Base-by-base conservation (phyloP, 1,284 basidiomycete genomes). In the Cryptococcus deneoformans region DNA sequence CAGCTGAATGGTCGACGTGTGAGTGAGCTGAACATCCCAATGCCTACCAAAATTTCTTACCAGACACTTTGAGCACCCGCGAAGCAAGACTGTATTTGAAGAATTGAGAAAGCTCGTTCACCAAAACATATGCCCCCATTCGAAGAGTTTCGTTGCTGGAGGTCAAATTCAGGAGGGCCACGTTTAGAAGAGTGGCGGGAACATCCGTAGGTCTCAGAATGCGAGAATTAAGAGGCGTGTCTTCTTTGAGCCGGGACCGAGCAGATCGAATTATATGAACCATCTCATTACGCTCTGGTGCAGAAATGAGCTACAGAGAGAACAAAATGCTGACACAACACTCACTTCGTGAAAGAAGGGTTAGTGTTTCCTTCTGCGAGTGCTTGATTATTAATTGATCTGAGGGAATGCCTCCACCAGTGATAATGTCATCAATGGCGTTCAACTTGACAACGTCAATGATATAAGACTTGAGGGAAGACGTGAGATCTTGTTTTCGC, bases 371-470 rank as follows among this genome's bases (percentile, higher is more conserved):
- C 48, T 58, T 69, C 54, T 74, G 73, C 14, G 63, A 61, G 83
- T 84, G 65, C 83, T 86, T 65, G 66, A 93, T 86, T 59, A 90
- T 87, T 66, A 93, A 89, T 69, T 92, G 89, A 57, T 88, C 81
- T n/a, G 82, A 79, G 54, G 91, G 87, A 12, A 85, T 81, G 6
- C 87, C 86, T 3, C 85, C 87, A 14, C 90, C 85, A 54, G 87
- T 88, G 71, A 90, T 89, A 1, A 90, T 84, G 68, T 94, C 91
- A 76, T 88, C 90, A 63, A 94, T 83, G 59, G 92, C 90, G 14
- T 64, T 59, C 39, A 74, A 61, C 36, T 61, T 58, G 44, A 77
- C 68, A 4, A 75, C 60, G 58, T 77, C 75, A 60, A 77, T 72
- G 52, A 75, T 66, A 51, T 77, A 77, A 34, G 75, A 63, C 59